Base-by-base conservation (phyloP, 139 green algal species). In the Picochlorum sp. region DNA sequence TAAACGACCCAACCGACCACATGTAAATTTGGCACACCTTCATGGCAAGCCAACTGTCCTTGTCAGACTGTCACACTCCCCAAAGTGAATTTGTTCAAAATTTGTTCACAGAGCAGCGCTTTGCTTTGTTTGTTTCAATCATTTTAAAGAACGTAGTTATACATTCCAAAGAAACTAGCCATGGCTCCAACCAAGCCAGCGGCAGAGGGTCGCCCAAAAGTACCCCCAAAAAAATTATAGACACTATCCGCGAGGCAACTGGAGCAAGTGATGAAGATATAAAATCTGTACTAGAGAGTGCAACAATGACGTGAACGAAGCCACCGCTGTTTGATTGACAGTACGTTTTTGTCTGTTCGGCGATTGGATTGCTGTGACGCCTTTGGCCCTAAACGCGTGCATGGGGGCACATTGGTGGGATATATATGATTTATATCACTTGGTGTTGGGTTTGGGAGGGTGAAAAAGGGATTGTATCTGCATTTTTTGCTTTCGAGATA, bases 261-360 rank as follows among this genome's bases (percentile, higher is more conserved):
- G 72, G 72, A 24, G 75, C 75, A 6, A 65, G 55, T n/a, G 75
- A 82, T 38, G 75, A 82, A 20, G 75, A 81, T 41, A 78, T 82
- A 15, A 70, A 44, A n/a, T 60, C 71, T 11, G 71, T 76, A 45
- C 61, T 81, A 50, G 59, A 57, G 76, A 83, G 57, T 82, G 74
- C 69, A 79, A 76, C n/a, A 68, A 73, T 49, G 77, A 83, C 37
- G 70, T 75, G 32, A 83, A 83, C 41, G 77, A 82, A 57, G 71
- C 77, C 26, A 82, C 75, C 3, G 62, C 38, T 38, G 74, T 44
- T 67, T 83, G 3, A 83, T 83, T 37, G 77, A 83, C 45, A 80
- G 77, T 83, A 56, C 67, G 77, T 65, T 32, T 41, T 41, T 41
- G 34, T 41, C 0, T 41, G 30, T 7, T 18, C 21, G 15, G 44